phyloP scores from a whole-genome alignment of 1,284 basidiomycete species.

The Ganoderma lucidum region DNA sequence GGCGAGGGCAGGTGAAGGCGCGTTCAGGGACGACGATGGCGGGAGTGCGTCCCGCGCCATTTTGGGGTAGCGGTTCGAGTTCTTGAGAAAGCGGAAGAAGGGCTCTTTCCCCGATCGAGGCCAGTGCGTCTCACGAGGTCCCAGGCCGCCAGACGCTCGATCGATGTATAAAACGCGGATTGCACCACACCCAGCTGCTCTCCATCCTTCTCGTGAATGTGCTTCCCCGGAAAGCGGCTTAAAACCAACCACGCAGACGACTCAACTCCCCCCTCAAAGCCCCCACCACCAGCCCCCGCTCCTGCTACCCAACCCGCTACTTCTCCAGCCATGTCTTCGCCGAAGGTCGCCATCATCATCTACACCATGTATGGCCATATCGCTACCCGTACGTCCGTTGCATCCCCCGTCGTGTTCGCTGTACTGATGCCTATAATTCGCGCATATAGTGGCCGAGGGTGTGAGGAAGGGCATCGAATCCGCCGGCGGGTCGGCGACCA shows the following conservation, averaged over 20 bases:
- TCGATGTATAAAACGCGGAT: constrained; percentile 25
- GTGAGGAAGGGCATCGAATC: constrained; percentile 76
- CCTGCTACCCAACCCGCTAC: constrained; percentile 29
- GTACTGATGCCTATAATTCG: background rate
- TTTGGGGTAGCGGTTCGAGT: constrained; percentile 6
- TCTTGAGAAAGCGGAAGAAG: constrained; percentile 9
- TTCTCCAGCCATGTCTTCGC: constrained; percentile 43
- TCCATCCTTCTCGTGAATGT: constrained; percentile 42
- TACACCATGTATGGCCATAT: constrained; percentile 89
- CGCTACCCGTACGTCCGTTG: constrained; percentile 60
- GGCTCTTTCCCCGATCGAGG: constrained; percentile 23
- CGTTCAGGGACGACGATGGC: background rate
- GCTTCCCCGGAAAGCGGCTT: constrained; percentile 51
- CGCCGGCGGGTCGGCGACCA: constrained; percentile 76
- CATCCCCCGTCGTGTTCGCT: background rate
- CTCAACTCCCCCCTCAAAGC: constrained; percentile 30
- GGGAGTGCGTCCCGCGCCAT: constrained; percentile 2
- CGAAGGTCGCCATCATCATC: constrained; percentile 82
- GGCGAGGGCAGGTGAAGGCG: background rate
- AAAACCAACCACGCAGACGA: constrained; percentile 46
- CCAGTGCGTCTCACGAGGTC: constrained; percentile 28
- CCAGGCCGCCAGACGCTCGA: constrained; percentile 25
- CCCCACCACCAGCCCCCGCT: constrained; percentile 29
- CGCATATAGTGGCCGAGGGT: constrained; percentile 74
- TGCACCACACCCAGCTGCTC: background rate